Evolutionary conservation across 306 rosid species (phyloP).

Genomic region (Dicorynia guianensis): DNA sequence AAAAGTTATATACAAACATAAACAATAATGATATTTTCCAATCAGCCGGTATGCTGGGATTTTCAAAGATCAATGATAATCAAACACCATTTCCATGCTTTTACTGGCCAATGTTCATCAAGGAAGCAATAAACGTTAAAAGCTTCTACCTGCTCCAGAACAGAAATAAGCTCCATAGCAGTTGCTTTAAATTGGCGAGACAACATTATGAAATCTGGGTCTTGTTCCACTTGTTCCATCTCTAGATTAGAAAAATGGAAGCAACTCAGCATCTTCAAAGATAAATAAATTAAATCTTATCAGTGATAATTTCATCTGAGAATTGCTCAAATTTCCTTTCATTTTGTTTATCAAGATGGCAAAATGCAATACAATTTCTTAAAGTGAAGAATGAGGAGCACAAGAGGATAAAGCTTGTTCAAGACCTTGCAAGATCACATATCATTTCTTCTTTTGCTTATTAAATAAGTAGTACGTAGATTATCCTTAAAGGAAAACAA

Average conservation of each 20-base stretch:
- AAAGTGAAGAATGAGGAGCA: slow-evolving; percentile 7
- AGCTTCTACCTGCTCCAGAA: slow-evolving; percentile 92
- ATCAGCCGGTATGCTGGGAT: slow-evolving; percentile 28
- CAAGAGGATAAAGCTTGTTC: slow-evolving; percentile 31
- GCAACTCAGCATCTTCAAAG: slow-evolving; percentile 52
- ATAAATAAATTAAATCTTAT: slow-evolving; percentile 41
- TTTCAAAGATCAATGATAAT: slow-evolving; percentile 25
- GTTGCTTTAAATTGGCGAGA: slow-evolving; percentile 97
- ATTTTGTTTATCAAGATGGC: background rate
- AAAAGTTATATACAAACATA: slow-evolving; percentile 35
- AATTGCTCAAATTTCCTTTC: slow-evolving; percentile 25
- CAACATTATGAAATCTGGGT: slow-evolving; percentile 78
- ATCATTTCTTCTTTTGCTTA: slow-evolving; percentile 17
- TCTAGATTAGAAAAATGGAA: slow-evolving; percentile 64
- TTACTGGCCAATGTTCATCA: slow-evolving; percentile 22
- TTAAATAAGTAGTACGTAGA: slow-evolving; percentile 2
- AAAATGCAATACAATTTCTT: background rate
- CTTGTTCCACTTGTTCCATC: slow-evolving; percentile 96
- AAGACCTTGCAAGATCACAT: slow-evolving; percentile 32
- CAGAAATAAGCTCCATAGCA: slow-evolving; percentile 91
- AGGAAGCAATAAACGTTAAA: slow-evolving; percentile 22
- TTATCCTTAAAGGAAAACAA: slow-evolving; percentile 20
- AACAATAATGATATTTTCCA: slow-evolving; percentile 24
- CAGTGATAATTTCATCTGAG: slow-evolving; percentile 26
- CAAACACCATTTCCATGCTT: slow-evolving; percentile 35